phyloP scores from a whole-genome alignment of 495 filamentous ascomycete genomes.

The Aspergillus baeticus region DNA sequence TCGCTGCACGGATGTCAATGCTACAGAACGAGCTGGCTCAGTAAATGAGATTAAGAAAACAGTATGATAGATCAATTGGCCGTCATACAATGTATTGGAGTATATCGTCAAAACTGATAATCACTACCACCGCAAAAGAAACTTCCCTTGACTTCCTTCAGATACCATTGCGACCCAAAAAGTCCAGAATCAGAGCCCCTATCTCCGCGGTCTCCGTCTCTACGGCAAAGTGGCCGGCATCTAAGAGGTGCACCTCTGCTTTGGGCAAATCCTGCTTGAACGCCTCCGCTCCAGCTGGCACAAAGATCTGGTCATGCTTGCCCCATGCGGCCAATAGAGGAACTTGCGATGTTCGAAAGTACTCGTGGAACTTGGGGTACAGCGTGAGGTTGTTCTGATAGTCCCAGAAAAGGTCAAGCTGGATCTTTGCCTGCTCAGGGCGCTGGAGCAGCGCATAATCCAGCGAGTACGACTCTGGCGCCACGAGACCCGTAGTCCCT shows the following conservation, averaged over 20 bases:
- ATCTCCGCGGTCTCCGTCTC: slow-evolving; percentile 54
- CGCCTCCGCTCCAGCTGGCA: slow-evolving; percentile 57
- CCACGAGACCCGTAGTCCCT: slow-evolving; percentile 44
- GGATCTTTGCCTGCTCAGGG: slow-evolving; percentile 52
- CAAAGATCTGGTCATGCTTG: slow-evolving; percentile 58
- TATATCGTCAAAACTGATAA: no score
- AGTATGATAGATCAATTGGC: no score
- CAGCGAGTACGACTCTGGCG: slow-evolving; percentile 49
- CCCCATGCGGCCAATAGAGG: slow-evolving; percentile 64
- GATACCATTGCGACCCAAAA: slow-evolving; percentile 35
- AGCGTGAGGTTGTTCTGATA: slow-evolving; percentile 54
- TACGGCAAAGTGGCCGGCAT: slow-evolving; percentile 63
- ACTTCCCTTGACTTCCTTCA: background rate
- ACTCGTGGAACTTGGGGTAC: slow-evolving; percentile 60
- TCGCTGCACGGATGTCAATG: no score
- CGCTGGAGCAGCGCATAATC: slow-evolving; percentile 51
- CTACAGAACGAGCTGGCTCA: no score
- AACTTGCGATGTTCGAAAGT: slow-evolving; percentile 52
- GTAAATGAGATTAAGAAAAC: no score
- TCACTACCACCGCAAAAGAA: no score
- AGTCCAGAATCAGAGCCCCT: slow-evolving; percentile 45
- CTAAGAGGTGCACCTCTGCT: slow-evolving; percentile 50
- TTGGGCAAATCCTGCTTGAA: slow-evolving; percentile 54
- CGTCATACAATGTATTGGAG: no score
- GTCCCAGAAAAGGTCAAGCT: slow-evolving; percentile 58